These are phyloP conservation scores for Udeniomyces megalosporus DNA, from an alignment of 768 basidiomycete species.

Conservation along the genomic window DNA sequence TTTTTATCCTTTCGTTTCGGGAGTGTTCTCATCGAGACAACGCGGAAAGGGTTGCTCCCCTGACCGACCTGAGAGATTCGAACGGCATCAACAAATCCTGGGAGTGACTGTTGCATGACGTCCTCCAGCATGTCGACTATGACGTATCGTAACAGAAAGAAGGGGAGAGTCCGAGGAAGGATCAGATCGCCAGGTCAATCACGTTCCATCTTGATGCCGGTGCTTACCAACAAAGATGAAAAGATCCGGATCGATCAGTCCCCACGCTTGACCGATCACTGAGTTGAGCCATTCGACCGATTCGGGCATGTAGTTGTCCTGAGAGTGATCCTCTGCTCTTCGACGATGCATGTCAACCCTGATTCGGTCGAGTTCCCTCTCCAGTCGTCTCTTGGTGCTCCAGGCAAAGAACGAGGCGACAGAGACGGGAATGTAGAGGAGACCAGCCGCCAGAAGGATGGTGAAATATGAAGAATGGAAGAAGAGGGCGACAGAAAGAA, in stretches of 20 bases:
- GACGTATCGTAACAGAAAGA: constrained; percentile 17
- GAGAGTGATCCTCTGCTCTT: constrained; percentile 33
- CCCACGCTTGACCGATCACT: constrained; percentile 40
- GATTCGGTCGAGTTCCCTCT: constrained; percentile 38
- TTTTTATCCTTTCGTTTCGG: constrained; percentile 38
- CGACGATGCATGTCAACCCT: constrained; percentile 33
- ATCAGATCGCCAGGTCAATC: no score
- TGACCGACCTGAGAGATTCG: constrained; percentile 56
- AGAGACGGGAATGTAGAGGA: constrained; percentile 31
- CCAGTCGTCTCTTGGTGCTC: constrained; percentile 34
- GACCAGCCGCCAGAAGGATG: constrained; percentile 30
- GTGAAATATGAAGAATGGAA: constrained; percentile 33
- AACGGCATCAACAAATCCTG: constrained; percentile 43
- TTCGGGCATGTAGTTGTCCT: constrained; percentile 32
- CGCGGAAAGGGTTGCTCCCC: constrained; percentile 50
- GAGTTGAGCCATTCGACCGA: constrained; percentile 53
- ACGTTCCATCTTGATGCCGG: background rate
- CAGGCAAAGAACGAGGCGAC: constrained; percentile 31
- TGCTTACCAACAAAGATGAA: background rate
- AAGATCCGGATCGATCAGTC: constrained; percentile 46
- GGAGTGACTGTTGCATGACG: constrained; percentile 37
- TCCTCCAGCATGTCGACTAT: constrained; percentile 41
- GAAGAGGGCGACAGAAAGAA: constrained; percentile 36
- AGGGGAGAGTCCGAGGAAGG: background rate
- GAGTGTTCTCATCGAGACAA: constrained; percentile 49